phyloP scores from a whole-genome alignment of 805 yeast species.

The Ascoidea asiatica region DNA sequence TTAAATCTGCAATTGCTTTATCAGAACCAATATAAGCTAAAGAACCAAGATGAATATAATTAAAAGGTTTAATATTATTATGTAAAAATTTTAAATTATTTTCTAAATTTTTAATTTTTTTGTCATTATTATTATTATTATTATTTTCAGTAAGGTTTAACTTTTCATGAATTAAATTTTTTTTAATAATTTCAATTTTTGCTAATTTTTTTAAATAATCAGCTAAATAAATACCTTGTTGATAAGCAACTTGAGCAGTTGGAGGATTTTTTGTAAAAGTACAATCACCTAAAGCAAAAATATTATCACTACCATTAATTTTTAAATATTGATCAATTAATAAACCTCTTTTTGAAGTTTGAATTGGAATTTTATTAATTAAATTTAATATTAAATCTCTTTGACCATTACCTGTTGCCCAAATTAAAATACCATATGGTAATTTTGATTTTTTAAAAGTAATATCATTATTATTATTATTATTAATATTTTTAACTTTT shows the following conservation, averaged over 20 bases:
- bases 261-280: constrained; percentile 81
- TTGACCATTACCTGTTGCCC: constrained; percentile 97
- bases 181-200: constrained; percentile 45
- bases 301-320: constrained; percentile 67
- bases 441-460: constrained; percentile 40
- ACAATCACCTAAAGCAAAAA: constrained; percentile 91
- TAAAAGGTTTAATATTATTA: constrained; percentile 40
- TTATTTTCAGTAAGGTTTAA: constrained; percentile 23
- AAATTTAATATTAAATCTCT: constrained; percentile 60
- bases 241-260: constrained; percentile 96
- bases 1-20: constrained; percentile 85
- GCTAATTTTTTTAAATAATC: constrained; percentile 51
- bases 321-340: constrained; percentile 71
- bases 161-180: constrained; percentile 22
- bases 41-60: constrained; percentile 82
- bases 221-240: constrained; percentile 79
- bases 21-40: constrained; percentile 90
- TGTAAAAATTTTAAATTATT: constrained; percentile 20
- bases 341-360: constrained; percentile 83
- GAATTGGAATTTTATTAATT: constrained; percentile 56
- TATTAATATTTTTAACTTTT: constrained; percentile 51
- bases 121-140: constrained; percentile 20
- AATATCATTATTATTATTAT: constrained; percentile 20
- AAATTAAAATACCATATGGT: constrained; percentile 86
- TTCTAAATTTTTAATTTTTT: constrained; percentile 31